Base-by-base conservation (phyloP, 2,329 filamentous ascomycete species). In the Xylariaceae sp. region DNA sequence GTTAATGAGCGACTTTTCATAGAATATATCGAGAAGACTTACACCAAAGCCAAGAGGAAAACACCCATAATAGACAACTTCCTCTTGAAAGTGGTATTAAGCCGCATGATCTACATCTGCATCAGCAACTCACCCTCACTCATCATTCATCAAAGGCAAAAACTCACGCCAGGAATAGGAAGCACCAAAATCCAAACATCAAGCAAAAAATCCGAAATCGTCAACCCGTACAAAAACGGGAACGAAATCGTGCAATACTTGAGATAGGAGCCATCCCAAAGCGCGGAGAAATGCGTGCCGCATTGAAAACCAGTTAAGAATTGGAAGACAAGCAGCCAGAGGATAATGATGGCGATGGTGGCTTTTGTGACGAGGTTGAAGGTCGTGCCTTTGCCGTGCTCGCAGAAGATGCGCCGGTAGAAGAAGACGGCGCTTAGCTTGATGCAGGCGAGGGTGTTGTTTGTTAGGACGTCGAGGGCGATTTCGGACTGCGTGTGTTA, bases 291-390 rank as follows among this genome's bases (percentile, higher is more conserved):
- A 41, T 66, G 65, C 9, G 64, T 64, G 13, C 63, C 61, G 53
- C 66, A 68, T 48, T 68, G 62, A 30, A 68, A 65, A 7, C 58
- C 65, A 2, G 62, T 59, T 1, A 66, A 45, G 54, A 68, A 61
- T 41, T 62, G 57, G 23, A 66, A 66, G 4, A 57, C 37, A 9
- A 41, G 37, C 8, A 41, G 37, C 37, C 37, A 41, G 9, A 41
- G 37, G 37, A 41, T 41, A 0, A 41, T 8, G 37, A 41, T 13
- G 37, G 8, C 37, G 11, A 41, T 41, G 8, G 37, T 41, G 9
- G 11, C 37, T 13, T 10, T 10, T 3, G 37, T 41, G 9, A 41
- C 11, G 37, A 13, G 8, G 9, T 13, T 52, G 7, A 66, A 50
- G 41, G 51, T 18, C 4, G 37, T 10, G 2, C 37, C 9, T 4